Evolutionary conservation across 805 yeast species (phyloP).

Genomic region (Lipomyces chichibuensis): DNA sequence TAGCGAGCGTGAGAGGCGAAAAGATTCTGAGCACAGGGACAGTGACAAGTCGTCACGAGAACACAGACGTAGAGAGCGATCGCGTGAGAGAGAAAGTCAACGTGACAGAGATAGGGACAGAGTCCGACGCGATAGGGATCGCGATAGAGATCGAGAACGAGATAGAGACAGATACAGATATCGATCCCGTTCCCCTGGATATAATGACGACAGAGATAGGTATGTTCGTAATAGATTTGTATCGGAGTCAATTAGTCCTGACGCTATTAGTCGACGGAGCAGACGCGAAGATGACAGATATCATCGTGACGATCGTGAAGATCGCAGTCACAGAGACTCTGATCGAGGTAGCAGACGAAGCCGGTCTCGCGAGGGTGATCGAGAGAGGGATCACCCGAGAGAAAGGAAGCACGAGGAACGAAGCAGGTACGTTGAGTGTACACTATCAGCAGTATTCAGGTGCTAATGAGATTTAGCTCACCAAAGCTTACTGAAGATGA

Average conservation of each 20-base stretch:
- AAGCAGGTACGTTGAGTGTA: slow-evolving; percentile 1
- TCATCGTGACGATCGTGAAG: slow-evolving; percentile 13
- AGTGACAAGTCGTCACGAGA: slow-evolving; percentile 24
- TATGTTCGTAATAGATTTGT: background rate
- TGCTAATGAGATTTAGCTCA: slow-evolving; percentile 18
- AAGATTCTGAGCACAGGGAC: slow-evolving; percentile 9
- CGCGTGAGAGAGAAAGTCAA: slow-evolving; percentile 12
- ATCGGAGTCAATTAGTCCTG: background rate
- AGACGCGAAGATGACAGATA: slow-evolving; percentile 18
- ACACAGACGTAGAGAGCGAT: slow-evolving; percentile 20
- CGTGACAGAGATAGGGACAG: slow-evolving; percentile 9
- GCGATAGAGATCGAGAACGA: slow-evolving; percentile 25
- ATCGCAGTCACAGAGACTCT: slow-evolving; percentile 2
- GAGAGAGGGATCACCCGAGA: slow-evolving; percentile 7
- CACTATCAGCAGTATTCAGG: background rate
- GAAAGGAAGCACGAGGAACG: slow-evolving; percentile 6
- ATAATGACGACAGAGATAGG: slow-evolving; percentile 5
- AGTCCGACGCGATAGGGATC: slow-evolving; percentile 20
- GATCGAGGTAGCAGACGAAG: slow-evolving; percentile 8
- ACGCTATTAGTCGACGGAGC: slow-evolving; percentile 1
- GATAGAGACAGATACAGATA: slow-evolving; percentile 13
- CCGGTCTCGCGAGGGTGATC: slow-evolving; percentile 9
- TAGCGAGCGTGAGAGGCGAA: slow-evolving; percentile 12
- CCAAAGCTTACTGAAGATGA: slow-evolving; percentile 39
- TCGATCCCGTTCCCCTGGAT: slow-evolving; percentile 26